A percentile compares a stretch with the other conserved stretches of the same genome.
Conservation (phyloP, 2,329 filamentous ascomycete genomes). For the Hypoxylon sp. region DNA sequence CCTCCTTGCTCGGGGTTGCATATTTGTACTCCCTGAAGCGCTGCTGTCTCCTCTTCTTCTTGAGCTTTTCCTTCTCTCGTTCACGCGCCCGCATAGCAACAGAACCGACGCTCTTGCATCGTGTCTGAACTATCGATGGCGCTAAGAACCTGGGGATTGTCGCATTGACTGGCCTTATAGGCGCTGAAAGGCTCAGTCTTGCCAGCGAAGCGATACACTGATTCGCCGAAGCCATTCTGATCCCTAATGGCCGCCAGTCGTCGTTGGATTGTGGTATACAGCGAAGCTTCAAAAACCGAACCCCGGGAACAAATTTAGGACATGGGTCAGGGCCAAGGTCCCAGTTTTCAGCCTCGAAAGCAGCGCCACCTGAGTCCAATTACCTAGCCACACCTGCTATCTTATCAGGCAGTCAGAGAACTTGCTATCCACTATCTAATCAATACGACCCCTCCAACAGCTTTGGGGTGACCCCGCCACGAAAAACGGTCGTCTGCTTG, state of each 20-base stretch:
- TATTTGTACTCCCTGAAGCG: conserved; percentile 75
- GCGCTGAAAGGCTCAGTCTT: conserved; percentile 62
- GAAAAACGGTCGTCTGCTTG: conserved; percentile 40
- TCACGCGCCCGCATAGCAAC: conserved; percentile 57
- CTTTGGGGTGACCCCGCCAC: conserved; percentile 48
- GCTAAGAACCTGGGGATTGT: conserved; percentile 65
- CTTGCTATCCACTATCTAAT: conserved; percentile 30
- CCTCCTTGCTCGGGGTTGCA: conserved; percentile 73
- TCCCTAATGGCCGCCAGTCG: conserved; percentile 32
- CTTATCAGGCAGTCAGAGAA: neutral
- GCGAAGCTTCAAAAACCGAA: conserved; percentile 34
- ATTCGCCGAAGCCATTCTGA: conserved; percentile 66
- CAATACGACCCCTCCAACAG: conserved; percentile 38
- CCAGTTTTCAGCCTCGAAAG: conserved; percentile 25
- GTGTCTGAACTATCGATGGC: conserved; percentile 63
- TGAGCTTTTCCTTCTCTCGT: conserved; percentile 66
- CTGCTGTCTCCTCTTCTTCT: conserved; percentile 75
- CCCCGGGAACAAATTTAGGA: conserved; percentile 47
- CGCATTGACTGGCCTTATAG: conserved; percentile 60
- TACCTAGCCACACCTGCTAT: conserved; percentile 23
- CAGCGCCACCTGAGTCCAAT: conserved; percentile 27
- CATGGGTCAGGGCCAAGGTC: conserved; percentile 12
- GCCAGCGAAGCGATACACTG: conserved; percentile 70
- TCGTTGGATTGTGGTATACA: conserved; percentile 8
- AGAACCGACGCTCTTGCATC: conserved; percentile 57